These are phyloP conservation scores for Meira miltonrushii DNA, from an alignment of 1,284 basidiomycete species.

Conservation along the genomic window DNA sequence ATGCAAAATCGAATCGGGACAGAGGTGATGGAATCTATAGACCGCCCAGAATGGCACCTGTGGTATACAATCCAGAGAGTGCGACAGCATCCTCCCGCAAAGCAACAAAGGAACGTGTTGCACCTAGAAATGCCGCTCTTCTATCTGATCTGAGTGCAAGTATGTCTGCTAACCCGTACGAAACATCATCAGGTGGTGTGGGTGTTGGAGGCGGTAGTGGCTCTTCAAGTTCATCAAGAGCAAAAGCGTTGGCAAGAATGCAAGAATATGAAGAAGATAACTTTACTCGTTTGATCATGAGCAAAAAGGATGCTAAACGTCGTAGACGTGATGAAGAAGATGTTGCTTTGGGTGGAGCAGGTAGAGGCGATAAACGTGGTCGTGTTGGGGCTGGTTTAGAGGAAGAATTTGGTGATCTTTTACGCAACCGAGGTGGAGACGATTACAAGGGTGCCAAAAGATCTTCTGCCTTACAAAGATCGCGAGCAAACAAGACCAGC, in stretches of 20 bases:
- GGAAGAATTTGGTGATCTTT: conserved; percentile 50
- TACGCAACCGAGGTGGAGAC: conserved; percentile 21
- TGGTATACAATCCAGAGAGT: conserved; percentile 71
- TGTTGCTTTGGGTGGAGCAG: conserved; percentile 70
- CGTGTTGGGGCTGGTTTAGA: conserved; percentile 47
- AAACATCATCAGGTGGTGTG: conserved; percentile 40
- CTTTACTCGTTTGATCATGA: conserved; percentile 84
- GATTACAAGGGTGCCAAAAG: background rate
- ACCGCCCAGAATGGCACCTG: conserved; percentile 83
- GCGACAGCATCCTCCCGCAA: conserved; percentile 56
- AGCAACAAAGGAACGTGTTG: conserved; percentile 56
- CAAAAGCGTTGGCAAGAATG: conserved; percentile 72
- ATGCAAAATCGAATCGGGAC: conserved; percentile 15
- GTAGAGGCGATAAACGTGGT: conserved; percentile 30
- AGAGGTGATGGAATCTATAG: conserved; percentile 68
- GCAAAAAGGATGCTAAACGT: conserved; percentile 76
- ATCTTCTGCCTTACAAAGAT: conserved; percentile 2
- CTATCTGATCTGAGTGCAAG: conserved; percentile 43
- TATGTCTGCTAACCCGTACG: conserved; percentile 48
- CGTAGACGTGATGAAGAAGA: conserved; percentile 83
- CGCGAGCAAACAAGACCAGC: background rate
- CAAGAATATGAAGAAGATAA: conserved; percentile 93
- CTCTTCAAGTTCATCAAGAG: conserved; percentile 57
- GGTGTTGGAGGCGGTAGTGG: conserved; percentile 36
- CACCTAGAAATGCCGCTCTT: conserved; percentile 62